A percentile compares a stretch with the other conserved stretches of the same genome.
Conservation (phyloP, 148 eudicot genomes). For the Fagopyrum esculentum region DNA sequence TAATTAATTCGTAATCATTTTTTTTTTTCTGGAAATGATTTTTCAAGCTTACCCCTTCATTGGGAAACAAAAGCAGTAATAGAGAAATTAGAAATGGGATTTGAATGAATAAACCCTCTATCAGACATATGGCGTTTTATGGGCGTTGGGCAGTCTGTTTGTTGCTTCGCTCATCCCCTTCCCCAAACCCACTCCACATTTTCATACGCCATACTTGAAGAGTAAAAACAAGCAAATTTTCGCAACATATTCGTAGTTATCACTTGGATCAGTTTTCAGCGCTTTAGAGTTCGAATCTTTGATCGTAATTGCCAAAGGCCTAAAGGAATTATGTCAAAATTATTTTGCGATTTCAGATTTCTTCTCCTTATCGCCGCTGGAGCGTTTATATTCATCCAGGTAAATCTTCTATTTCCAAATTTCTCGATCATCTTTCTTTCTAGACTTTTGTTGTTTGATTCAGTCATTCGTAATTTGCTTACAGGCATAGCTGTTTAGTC, state of each 20-base stretch:
- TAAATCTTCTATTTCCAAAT: slow-evolving; percentile 7
- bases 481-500: no score
- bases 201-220: not conserved
- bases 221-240: not conserved
- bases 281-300: slow-evolving; percentile 4
- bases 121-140: not conserved
- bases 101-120: not conserved
- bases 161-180: not conserved
- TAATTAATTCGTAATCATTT: no score
- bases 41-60: no score
- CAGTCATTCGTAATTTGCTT: not conserved
- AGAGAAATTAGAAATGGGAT: not conserved
- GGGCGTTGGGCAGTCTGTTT: slow-evolving; percentile 12
- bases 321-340: slow-evolving; percentile 29
- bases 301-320: not conserved
- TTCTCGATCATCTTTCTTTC: not conserved
- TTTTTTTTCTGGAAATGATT: no score
- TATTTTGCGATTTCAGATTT: slow-evolving; percentile 54
- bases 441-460: not conserved
- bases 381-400: slow-evolving; percentile 83
- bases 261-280: not conserved
- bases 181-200: not conserved
- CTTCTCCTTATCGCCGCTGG: slow-evolving; percentile 66
- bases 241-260: not conserved
- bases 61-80: no score